Evolutionary conservation across 1,139 yeast species (phyloP).

Genomic region (Geotrichum candidum): DNA sequence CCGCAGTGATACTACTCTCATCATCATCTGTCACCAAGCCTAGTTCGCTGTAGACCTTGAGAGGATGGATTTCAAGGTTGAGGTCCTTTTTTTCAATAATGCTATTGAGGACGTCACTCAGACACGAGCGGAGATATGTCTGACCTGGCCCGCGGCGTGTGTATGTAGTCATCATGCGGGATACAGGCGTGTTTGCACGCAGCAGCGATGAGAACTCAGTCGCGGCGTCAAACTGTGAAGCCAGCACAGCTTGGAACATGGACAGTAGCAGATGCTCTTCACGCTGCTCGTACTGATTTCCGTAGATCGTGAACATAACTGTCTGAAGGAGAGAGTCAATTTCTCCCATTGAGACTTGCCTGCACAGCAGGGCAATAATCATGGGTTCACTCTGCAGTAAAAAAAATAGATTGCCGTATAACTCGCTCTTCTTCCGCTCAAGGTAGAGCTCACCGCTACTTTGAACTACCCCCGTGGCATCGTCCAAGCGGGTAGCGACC

Average conservation of each 20-base stretch:
- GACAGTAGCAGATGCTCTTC: constrained; percentile 39
- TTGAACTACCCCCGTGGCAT: constrained; percentile 15
- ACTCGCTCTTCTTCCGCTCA: constrained; percentile 31
- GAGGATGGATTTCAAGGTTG: constrained; percentile 37
- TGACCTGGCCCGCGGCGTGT: constrained; percentile 43
- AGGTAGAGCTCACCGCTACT: constrained; percentile 23
- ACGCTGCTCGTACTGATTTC: constrained; percentile 41
- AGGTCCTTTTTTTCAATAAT: constrained; percentile 32
- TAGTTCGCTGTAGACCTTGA: constrained; percentile 35
- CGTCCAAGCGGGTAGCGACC: constrained; percentile 34
- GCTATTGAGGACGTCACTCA: constrained; percentile 32
- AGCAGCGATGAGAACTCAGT: constrained; percentile 37
- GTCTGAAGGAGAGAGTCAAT: constrained; percentile 40
- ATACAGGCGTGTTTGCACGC: constrained; percentile 40
- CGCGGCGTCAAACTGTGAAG: constrained; percentile 37
- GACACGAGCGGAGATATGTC: constrained; percentile 35
- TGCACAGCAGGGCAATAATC: constrained; percentile 37
- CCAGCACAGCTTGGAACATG: constrained; percentile 39
- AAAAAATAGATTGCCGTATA: constrained; percentile 38
- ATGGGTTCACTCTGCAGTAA: constrained; percentile 39
- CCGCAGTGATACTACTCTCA: constrained; percentile 27
- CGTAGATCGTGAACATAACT: constrained; percentile 42
- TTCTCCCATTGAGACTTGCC: constrained; percentile 37
- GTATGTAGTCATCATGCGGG: constrained; percentile 42
- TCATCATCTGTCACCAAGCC: constrained; percentile 24